phyloP scores from a whole-genome alignment of 2,329 filamentous ascomycete genomes.

The Xylariaceae sp. region DNA sequence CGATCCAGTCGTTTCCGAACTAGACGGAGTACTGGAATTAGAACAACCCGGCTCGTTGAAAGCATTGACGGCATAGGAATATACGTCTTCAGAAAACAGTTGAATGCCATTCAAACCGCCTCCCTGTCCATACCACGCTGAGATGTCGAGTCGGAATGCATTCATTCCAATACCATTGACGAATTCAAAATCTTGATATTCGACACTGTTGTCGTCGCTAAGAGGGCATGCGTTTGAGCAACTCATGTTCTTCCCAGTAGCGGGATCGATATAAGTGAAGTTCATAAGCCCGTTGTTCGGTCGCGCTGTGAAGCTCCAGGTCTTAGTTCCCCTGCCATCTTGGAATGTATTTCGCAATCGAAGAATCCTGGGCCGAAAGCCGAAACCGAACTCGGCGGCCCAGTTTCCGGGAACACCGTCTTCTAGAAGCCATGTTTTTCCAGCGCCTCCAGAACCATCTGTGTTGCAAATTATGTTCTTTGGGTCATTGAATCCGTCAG shows the following conservation, averaged over 20 bases:
- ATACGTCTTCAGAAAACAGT: conserved; percentile 81
- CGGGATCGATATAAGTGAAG: conserved; percentile 81
- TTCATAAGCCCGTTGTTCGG: conserved; percentile 95
- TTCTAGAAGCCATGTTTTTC: conserved; percentile 77
- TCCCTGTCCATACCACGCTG: conserved; percentile 80
- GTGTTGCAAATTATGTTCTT: conserved; percentile 80
- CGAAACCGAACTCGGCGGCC: conserved; percentile 79
- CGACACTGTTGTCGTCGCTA: conserved; percentile 61
- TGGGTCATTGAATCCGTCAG: conserved; percentile 69
- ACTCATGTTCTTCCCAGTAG: conserved; percentile 61
- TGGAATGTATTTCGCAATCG: conserved; percentile 84
- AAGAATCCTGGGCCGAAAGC: conserved; percentile 82
- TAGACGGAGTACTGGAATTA: conserved; percentile 61
- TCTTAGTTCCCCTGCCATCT: conserved; percentile 81
- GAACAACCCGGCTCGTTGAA: conserved; percentile 89
- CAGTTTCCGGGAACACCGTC: conserved; percentile 77
- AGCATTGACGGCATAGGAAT: conserved; percentile 76
- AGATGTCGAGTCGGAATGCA: conserved; percentile 79
- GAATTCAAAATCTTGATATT: conserved; percentile 87
- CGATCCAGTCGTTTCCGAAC: conserved; percentile 66
- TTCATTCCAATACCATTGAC: conserved; percentile 88
- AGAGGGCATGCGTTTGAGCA: conserved; percentile 88
- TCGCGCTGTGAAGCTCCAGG: conserved; percentile 80
- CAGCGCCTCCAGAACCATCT: conserved; percentile 61
- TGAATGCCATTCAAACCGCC: conserved; percentile 84